These are phyloP conservation scores for Alternaria dauci DNA, from an alignment of 2,329 filamentous ascomycete species.

Conservation along the genomic window DNA sequence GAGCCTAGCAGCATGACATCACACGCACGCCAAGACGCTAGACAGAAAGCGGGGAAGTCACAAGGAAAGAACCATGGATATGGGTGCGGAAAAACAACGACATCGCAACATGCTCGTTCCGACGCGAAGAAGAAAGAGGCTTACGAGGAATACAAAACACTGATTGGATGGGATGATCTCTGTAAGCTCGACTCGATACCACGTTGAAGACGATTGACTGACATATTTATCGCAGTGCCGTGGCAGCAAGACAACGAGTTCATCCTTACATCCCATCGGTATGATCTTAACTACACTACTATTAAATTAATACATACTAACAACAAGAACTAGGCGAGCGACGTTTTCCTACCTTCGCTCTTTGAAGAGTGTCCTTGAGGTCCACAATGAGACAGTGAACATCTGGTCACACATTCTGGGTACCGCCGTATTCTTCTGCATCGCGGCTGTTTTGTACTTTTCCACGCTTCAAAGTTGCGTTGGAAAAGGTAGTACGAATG, in stretches of 20 bases:
- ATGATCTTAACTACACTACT: background rate
- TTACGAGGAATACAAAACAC: background rate
- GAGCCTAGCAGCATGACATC: constrained; percentile 8
- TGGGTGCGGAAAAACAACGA: background rate
- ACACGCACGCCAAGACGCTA: constrained; percentile 11
- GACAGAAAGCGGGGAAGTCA: constrained; percentile 3
- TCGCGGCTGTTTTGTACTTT: background rate
- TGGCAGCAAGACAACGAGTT: constrained; percentile 20
- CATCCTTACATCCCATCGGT: constrained; percentile 12
- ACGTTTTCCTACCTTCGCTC: constrained; percentile 4
- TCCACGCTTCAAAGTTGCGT: too few relatives aligned
- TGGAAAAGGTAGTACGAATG: background rate
- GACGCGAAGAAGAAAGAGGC: background rate
- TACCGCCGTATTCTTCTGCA: background rate
- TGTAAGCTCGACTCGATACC: background rate
- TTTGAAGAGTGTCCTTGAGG: background rate
- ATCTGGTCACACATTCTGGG: constrained; percentile 16
- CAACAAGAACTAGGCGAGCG: background rate
- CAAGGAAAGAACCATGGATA: constrained; percentile 2
- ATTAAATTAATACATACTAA: background rate
- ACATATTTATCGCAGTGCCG: constrained; percentile 2
- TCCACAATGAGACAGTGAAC: constrained; percentile 17
- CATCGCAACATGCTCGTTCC: background rate
- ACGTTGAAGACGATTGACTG: background rate
- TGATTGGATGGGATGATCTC: constrained; percentile 14